Evolutionary conservation across 2,329 filamentous ascomycete species (phyloP).

Genomic region (Gyromitra esculenta): DNA sequence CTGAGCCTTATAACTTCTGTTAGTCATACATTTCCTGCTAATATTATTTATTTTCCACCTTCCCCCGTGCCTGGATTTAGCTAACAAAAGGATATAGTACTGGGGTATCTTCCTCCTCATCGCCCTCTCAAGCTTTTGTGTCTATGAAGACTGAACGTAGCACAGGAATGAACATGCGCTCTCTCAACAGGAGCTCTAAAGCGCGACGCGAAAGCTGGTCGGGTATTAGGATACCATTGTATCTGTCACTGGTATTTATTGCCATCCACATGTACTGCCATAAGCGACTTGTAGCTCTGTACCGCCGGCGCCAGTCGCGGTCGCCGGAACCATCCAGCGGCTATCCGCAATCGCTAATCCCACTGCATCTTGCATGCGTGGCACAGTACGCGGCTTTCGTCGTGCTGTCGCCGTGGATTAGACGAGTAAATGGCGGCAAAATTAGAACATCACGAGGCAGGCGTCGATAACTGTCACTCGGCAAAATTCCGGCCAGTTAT

Average conservation of each 20-base stretch:
- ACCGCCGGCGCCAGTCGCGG: conserved; percentile 1
- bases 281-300: not conserved
- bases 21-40: not conserved
- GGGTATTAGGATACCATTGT: not conserved
- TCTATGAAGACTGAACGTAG: not conserved
- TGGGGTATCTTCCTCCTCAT: not conserved
- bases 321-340: not conserved
- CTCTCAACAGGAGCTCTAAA: not conserved
- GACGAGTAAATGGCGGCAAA: not conserved
- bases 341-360: not conserved
- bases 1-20: not conserved
- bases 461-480: not conserved
- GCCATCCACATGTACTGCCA: not conserved
- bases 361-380: not conserved
- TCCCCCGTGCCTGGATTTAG: not conserved
- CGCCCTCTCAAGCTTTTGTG: not conserved
- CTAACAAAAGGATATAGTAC: not conserved
- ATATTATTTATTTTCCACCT: not conserved
- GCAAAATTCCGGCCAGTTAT: not conserved
- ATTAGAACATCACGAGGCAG: not conserved
- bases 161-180: conserved; percentile 6
- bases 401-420: not conserved
- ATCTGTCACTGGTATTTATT: not conserved
- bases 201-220: not conserved
- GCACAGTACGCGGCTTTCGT: not conserved